Evolutionary conservation across 805 yeast genomes (phyloP).

Genomic region (Cyberlindnera sargentensis): DNA sequence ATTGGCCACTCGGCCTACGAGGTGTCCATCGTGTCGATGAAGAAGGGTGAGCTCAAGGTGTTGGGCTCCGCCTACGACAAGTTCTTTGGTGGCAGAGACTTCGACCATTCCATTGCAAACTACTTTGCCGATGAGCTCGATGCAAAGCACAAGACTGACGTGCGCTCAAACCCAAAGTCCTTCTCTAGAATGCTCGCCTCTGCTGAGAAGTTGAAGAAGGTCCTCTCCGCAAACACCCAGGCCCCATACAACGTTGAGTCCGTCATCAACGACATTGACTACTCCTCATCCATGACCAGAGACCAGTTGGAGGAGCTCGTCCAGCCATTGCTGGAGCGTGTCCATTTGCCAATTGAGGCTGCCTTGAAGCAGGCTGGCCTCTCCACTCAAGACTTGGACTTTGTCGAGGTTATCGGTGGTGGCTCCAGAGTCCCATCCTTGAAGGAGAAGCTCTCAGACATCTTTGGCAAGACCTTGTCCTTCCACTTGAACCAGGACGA

Average conservation of each 20-base stretch:
- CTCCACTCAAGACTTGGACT: constrained; percentile 67
- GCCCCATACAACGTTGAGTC: constrained; percentile 96
- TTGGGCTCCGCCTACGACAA: constrained; percentile 90
- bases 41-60: constrained; percentile 93
- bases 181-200: constrained; percentile 87
- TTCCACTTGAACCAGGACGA: constrained; percentile 98
- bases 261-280: constrained; percentile 95
- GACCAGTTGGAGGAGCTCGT: constrained; percentile 90
- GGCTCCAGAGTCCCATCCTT: constrained; percentile 95
- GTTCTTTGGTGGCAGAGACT: constrained; percentile 97
- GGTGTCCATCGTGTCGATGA: constrained; percentile 82
- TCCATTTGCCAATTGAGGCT: constrained; percentile 66
- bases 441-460: constrained; percentile 71
- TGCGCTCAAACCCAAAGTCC: constrained; percentile 88
- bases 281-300: constrained; percentile 80
- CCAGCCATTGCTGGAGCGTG: constrained; percentile 70
- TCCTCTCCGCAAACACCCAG: constrained; percentile 87
- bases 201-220: constrained; percentile 91
- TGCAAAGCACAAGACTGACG: constrained; percentile 88
- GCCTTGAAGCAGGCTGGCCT: constrained; percentile 81
- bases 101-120: constrained; percentile 89
- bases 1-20: constrained; percentile 96
- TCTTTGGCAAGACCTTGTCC: constrained; percentile 80
- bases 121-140: constrained; percentile 92
- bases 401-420: constrained; percentile 96